Evolutionary conservation across 345 rosid species (phyloP).

Genomic region (Lepidium aucheri): DNA sequence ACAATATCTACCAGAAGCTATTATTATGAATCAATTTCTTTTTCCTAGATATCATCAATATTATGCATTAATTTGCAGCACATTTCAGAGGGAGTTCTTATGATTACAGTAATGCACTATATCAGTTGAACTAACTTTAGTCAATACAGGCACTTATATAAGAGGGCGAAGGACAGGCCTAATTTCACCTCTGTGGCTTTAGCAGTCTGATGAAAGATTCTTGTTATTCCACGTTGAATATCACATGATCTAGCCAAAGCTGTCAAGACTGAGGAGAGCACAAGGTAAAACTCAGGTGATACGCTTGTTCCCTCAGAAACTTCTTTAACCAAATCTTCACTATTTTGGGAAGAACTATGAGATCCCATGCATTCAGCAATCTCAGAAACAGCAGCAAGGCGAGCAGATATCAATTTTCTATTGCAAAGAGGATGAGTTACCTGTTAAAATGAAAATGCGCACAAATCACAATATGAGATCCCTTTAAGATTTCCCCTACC

Average conservation of each 20-base stretch:
- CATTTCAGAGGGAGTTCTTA: neutral
- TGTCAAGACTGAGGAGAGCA: slow-evolving; percentile 71
- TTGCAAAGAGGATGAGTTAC: slow-evolving; percentile 89
- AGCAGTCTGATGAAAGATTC: slow-evolving; percentile 90
- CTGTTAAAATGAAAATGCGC: slow-evolving; percentile 34
- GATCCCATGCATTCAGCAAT: slow-evolving; percentile 74
- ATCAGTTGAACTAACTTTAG: neutral
- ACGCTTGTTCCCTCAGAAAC: slow-evolving; percentile 30
- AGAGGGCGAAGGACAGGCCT: slow-evolving; percentile 8
- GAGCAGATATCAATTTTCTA: slow-evolving; percentile 73
- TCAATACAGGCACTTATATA: neutral
- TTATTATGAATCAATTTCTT: neutral
- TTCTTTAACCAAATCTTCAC: slow-evolving; percentile 31
- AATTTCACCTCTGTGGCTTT: slow-evolving; percentile 70
- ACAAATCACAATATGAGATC: neutral
- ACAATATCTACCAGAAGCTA: neutral
- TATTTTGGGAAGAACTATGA: slow-evolving; percentile 34
- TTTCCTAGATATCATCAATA: neutral
- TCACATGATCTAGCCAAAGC: slow-evolving; percentile 69
- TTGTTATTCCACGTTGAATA: slow-evolving; percentile 93
- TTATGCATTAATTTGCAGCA: neutral
- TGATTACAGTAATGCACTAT: neutral
- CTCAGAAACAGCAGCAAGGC: slow-evolving; percentile 98
- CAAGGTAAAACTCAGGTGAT: slow-evolving; percentile 39
- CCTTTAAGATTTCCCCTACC: neutral